Conservation (phyloP, 2,329 filamentous ascomycete genomes). For the Sphaerulina vaccinii region DNA sequence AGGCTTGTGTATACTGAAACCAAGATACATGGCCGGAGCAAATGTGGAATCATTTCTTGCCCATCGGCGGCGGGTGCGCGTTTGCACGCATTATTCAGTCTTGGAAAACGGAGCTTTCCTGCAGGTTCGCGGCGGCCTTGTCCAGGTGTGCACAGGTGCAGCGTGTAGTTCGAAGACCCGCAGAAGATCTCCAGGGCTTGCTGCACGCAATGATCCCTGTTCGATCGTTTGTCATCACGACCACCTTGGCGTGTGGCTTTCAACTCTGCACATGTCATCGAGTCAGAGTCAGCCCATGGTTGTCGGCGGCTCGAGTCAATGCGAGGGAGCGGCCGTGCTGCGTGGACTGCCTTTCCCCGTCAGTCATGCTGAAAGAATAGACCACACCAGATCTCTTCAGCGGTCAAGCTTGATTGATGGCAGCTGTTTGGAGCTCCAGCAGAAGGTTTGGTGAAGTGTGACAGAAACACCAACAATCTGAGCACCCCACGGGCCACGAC, state of each 20-base stretch:
- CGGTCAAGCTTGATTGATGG: too few relatives aligned
- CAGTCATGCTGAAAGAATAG: too few relatives aligned
- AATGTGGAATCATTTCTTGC: neutral
- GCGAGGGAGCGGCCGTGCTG: too few relatives aligned
- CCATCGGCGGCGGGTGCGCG: neutral
- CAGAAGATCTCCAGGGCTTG: slow-evolving; percentile 8
- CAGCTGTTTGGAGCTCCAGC: too few relatives aligned
- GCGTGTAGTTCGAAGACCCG: slow-evolving; percentile 9
- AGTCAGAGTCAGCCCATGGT: too few relatives aligned
- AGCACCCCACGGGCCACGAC: too few relatives aligned
- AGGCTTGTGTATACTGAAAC: neutral
- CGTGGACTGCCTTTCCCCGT: too few relatives aligned
- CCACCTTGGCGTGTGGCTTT: slow-evolving; percentile 5
- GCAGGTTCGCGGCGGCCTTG: too few relatives aligned
- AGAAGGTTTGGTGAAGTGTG: too few relatives aligned
- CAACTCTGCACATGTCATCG: slow-evolving; percentile 2
- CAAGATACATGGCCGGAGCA: neutral
- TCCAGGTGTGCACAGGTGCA: slow-evolving; percentile 11
- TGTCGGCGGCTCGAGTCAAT: too few relatives aligned
- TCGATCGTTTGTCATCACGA: slow-evolving; percentile 11
- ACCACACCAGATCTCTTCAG: too few relatives aligned
- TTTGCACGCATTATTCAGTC: neutral
- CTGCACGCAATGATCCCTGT: slow-evolving; percentile 23
- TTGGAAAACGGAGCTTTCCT: neutral
- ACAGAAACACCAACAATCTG: too few relatives aligned